Base-by-base conservation (phyloP, 2,329 filamentous ascomycete genomes). In the Aspergillus melleus region DNA sequence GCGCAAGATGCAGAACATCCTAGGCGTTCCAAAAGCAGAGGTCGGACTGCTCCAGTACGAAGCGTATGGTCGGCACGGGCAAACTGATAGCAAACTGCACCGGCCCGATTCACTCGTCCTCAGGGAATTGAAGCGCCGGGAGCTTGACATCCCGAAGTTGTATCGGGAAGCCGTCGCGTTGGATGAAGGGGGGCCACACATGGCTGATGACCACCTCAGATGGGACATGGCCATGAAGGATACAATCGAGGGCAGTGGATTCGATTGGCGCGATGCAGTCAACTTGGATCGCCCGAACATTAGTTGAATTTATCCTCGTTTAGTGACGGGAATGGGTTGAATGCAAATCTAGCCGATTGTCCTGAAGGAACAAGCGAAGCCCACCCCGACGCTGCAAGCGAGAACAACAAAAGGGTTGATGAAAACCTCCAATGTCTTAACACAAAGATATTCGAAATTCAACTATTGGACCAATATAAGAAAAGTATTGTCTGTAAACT, bases 61-160 rank as follows among this genome's bases (percentile, higher is more conserved):
- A 55, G 71, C 68, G 36, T 79, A 78, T 50, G 61, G 77, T 0
- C 57, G 72, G 50, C 64, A 39, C 36, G 66, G 54, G 10, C 82
- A 76, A 51, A 66, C 59, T 19, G 64, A 65, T 9, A 81, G 82
- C 9, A 81, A 82, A 60, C 78, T 90, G 61, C 61, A 81, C 46
- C 76, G 83, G 0, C 83, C 84, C 0, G 88, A 90, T 63, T 80
- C 87, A 72, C 74, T 88, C 32, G 73, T 91, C 22, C 74, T 85
- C 47, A 68, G 78, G 12, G 89, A 92, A 68, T 76, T 81, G 0
- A 72, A 82, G 0, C 75, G 80, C 16, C 76, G 89, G 16, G 71
- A 79, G 0, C 69, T 90, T 36, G 63, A 80, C 22, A 70, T 90
- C n/a, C 79, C 87, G 57, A 61, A 77, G 12, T 79, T 84, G 66